Conservation (phyloP, 352 stramenopile genomes). For the Peronospora belbahrii region DNA sequence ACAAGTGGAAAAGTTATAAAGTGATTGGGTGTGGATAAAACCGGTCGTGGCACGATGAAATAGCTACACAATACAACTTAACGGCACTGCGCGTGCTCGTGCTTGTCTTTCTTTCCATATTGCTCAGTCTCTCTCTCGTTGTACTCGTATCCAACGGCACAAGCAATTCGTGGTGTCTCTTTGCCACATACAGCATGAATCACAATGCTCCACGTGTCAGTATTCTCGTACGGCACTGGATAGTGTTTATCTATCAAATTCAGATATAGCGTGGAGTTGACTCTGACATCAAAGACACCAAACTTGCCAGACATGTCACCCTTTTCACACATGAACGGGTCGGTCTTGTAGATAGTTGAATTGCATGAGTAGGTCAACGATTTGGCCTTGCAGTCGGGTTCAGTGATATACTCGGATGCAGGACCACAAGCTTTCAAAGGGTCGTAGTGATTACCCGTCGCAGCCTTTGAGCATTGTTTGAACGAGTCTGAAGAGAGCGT, state of each 20-base stretch:
- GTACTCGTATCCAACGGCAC: slow-evolving; percentile 19
- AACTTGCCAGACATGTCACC: slow-evolving; percentile 58
- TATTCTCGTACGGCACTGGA: slow-evolving; percentile 30
- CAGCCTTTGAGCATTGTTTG: slow-evolving; percentile 33
- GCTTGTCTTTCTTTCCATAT: too few relatives aligned
- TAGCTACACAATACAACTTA: background rate
- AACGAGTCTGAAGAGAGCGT: slow-evolving; percentile 26
- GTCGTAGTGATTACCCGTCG: slow-evolving; percentile 55
- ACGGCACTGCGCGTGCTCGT: too few relatives aligned
- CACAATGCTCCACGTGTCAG: slow-evolving; percentile 49
- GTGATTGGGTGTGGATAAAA: too few relatives aligned
- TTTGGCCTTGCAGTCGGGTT: slow-evolving; percentile 22
- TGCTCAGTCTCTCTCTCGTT: background rate
- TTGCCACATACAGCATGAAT: slow-evolving; percentile 51
- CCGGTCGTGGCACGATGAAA: too few relatives aligned
- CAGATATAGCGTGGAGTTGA: slow-evolving; percentile 13
- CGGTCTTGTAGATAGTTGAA: slow-evolving; percentile 29
- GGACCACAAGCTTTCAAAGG: slow-evolving; percentile 34
- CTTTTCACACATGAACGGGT: slow-evolving; percentile 39
- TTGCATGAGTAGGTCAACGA: slow-evolving; percentile 36
- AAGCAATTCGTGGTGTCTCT: slow-evolving; percentile 38
- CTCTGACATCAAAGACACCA: slow-evolving; percentile 26
- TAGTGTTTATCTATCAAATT: slow-evolving; percentile 44
- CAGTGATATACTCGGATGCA: slow-evolving; percentile 34
- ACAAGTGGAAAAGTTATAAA: background rate